phyloP scores from a whole-genome alignment of 257 asterid genomes.

The Ligustrum vulgare region DNA sequence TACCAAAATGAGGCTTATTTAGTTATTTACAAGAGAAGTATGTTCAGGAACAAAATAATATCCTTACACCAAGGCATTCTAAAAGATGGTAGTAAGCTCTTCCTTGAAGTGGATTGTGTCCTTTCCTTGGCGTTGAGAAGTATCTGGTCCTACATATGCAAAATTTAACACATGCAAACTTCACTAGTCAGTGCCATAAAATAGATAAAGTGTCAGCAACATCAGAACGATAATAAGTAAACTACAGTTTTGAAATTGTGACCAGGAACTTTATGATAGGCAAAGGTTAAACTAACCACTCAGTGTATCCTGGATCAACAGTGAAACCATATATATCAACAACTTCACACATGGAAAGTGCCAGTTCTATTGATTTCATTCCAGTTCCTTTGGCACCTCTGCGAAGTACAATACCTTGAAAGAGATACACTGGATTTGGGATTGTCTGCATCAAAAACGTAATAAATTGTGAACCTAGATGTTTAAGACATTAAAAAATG shows the following conservation, averaged over 20 bases:
- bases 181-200: background rate
- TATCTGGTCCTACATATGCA: constrained; percentile 67
- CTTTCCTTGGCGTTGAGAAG: constrained; percentile 93
- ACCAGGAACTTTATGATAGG: constrained; percentile 3
- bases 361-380: constrained; percentile 97
- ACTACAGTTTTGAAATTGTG: background rate
- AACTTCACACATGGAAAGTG: constrained; percentile 96
- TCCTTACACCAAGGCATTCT: constrained; percentile 96
- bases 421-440: constrained; percentile 92
- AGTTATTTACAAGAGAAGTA: background rate
- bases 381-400: constrained; percentile 99
- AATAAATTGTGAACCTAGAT: background rate
- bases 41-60: background rate
- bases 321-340: constrained; percentile 98
- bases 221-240: background rate
- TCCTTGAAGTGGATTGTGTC: constrained; percentile 99
- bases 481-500: background rate
- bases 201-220: background rate
- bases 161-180: background rate
- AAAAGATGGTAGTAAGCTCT: constrained; percentile 98
- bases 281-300: constrained; percentile 60
- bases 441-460: constrained; percentile 51
- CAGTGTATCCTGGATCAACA: constrained; percentile 99
- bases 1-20: background rate
- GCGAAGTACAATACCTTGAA: constrained; percentile 97